Conservation (phyloP, 2,329 filamentous ascomycete species). For the Penicillium paneum region DNA sequence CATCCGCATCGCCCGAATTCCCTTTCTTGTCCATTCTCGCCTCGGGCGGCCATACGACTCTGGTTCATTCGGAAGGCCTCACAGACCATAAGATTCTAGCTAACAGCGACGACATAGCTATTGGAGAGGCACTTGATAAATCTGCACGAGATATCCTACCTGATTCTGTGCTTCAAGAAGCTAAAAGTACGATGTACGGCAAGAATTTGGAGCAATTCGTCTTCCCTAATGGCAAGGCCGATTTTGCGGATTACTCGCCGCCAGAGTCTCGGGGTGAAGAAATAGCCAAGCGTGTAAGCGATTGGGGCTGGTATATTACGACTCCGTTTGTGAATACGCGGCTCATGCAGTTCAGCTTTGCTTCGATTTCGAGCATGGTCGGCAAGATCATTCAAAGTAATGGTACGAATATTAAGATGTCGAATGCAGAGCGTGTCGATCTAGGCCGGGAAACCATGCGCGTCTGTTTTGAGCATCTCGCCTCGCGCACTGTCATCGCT, state of each 20-base stretch:
- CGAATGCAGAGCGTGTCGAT: constrained; percentile 59
- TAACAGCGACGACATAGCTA: constrained; percentile 72
- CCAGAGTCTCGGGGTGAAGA: constrained; percentile 60
- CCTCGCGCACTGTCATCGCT: constrained; percentile 68
- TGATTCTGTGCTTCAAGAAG: constrained; percentile 50
- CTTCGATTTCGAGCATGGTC: constrained; percentile 65
- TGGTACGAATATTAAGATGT: constrained; percentile 38
- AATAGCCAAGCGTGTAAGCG: constrained; percentile 47
- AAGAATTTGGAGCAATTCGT: constrained; percentile 75
- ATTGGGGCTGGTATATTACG: constrained; percentile 66
- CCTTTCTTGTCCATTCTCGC: constrained; percentile 87
- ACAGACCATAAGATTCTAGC: constrained; percentile 71
- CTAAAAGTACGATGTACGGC: constrained; percentile 72
- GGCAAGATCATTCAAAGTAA: constrained; percentile 52
- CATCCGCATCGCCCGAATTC: constrained; percentile 54
- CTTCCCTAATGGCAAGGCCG: constrained; percentile 53
- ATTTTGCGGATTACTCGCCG: constrained; percentile 54
- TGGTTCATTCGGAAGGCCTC: constrained; percentile 69
- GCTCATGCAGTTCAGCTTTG: constrained; percentile 68
- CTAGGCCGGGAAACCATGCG: constrained; percentile 74
- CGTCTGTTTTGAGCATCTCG: constrained; percentile 82
- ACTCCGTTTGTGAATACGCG: constrained; percentile 63
- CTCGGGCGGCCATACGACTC: constrained; percentile 86
- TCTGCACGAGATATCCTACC: constrained; percentile 74
- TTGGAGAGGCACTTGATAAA: constrained; percentile 90